phyloP scores from a whole-genome alignment of 441 rosid species.

The Erodium chrysanthum region DNA sequence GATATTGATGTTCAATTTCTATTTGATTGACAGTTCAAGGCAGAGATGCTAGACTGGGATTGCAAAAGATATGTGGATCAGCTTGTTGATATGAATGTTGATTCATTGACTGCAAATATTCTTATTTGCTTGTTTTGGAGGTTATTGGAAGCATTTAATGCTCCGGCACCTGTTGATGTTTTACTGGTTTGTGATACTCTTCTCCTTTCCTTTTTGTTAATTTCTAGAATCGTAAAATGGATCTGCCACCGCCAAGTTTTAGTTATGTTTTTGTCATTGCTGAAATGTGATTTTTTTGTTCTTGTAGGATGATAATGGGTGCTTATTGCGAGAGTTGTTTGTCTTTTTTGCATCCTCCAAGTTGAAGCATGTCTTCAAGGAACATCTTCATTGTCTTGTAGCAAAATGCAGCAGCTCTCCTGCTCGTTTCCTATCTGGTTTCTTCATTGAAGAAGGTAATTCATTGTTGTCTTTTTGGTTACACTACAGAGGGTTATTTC shows the following conservation, averaged over 20 bases:
- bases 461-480: constrained; percentile 6
- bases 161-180: constrained; percentile 29
- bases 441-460: constrained; percentile 70
- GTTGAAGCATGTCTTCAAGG: constrained; percentile 47
- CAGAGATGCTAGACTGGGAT: constrained; percentile 45
- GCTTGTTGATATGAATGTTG: constrained; percentile 38
- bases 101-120: constrained; percentile 40
- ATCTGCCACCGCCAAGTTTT: neutral
- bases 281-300: neutral
- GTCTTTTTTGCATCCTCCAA: constrained; percentile 51
- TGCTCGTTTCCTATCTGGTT: constrained; percentile 45
- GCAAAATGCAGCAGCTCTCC: constrained; percentile 62
- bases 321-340: constrained; percentile 49
- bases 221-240: constrained; percentile 13
- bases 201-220: constrained; percentile 11
- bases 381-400: constrained; percentile 54
- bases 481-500: no score
- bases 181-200: constrained; percentile 45
- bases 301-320: constrained; percentile 48
- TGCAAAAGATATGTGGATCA: constrained; percentile 54
- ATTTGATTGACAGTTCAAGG: constrained; percentile 38
- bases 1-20: constrained; percentile 3
- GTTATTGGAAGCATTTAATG: constrained; percentile 43
- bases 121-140: constrained; percentile 63
- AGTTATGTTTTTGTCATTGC: neutral